phyloP scores from a whole-genome alignment of 23 red algal genomes.

The Gracilaria gracilis region DNA sequence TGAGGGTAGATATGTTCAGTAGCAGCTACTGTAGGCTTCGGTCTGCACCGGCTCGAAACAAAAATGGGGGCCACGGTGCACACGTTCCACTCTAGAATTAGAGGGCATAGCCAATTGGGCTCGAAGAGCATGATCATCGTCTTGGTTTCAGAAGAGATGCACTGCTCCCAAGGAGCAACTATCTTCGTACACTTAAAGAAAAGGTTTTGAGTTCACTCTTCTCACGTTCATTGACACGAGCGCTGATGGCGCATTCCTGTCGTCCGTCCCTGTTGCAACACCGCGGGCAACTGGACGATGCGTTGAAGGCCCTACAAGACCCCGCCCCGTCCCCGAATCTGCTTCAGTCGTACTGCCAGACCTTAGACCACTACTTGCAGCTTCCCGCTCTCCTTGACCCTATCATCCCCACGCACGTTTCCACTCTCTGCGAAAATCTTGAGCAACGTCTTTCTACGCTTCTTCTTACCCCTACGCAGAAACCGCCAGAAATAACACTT shows the following conservation, averaged over 20 bases:
- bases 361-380: slow-evolving; percentile 69
- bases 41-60: no score
- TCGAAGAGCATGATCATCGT: no score
- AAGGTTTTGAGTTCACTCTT: no score
- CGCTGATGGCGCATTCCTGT: slow-evolving; percentile 9
- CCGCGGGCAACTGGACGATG: slow-evolving; percentile 17
- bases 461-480: slow-evolving; percentile 8
- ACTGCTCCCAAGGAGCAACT: no score
- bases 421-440: slow-evolving; percentile 35
- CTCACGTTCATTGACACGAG: neutral
- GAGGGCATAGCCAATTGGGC: neutral
- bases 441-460: slow-evolving; percentile 11
- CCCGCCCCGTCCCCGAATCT: neutral
- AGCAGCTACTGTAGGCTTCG: no score
- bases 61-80: neutral
- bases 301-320: neutral
- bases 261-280: slow-evolving; percentile 16
- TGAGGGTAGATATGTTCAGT: no score
- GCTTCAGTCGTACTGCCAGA: slow-evolving; percentile 16
- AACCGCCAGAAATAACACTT: neutral
- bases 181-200: no score
- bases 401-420: slow-evolving; percentile 43
- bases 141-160: no score
- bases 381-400: slow-evolving; percentile 66
- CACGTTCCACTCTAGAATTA: neutral